Conservation (phyloP, 2,329 filamentous ascomycete species). For the Stagonosporopsis rhizophila region DNA sequence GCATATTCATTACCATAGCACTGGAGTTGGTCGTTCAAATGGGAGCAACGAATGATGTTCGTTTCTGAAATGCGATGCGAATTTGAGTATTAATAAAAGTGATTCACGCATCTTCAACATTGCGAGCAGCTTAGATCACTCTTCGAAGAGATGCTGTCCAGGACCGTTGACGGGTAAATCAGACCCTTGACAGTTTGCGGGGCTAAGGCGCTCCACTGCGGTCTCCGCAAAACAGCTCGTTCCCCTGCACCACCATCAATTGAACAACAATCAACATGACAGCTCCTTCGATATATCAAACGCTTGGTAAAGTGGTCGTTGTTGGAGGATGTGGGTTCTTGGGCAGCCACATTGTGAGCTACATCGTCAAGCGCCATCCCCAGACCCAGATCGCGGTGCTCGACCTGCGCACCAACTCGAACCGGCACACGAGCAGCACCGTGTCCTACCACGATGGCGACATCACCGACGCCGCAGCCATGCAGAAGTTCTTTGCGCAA, state of each 20-base stretch:
- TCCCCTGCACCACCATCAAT: constrained; percentile 21
- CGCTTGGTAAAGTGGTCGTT: constrained; percentile 56
- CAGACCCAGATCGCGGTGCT: constrained; percentile 56
- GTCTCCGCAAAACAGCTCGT: constrained; percentile 26
- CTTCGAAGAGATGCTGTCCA: background rate
- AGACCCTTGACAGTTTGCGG: constrained; percentile 24
- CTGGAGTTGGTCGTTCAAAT: constrained; percentile 18
- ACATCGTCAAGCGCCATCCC: constrained; percentile 52
- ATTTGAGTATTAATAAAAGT: no score
- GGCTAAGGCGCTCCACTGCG: constrained; percentile 22
- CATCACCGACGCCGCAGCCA: constrained; percentile 55
- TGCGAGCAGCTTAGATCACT: no score
- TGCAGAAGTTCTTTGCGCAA: constrained; percentile 52
- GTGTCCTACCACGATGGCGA: constrained; percentile 60
- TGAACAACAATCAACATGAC: constrained; percentile 26
- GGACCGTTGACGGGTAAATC: background rate
- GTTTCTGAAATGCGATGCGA: no score
- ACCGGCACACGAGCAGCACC: constrained; percentile 49
- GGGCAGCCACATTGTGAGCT: constrained; percentile 59
- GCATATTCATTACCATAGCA: constrained; percentile 22
- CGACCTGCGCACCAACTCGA: constrained; percentile 54
- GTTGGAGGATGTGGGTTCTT: constrained; percentile 61
- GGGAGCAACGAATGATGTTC: background rate
- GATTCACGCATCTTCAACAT: no score
- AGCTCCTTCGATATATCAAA: constrained; percentile 28